Conservation (phyloP, 352 stramenopile species). For the Sclerospora graminicola region DNA sequence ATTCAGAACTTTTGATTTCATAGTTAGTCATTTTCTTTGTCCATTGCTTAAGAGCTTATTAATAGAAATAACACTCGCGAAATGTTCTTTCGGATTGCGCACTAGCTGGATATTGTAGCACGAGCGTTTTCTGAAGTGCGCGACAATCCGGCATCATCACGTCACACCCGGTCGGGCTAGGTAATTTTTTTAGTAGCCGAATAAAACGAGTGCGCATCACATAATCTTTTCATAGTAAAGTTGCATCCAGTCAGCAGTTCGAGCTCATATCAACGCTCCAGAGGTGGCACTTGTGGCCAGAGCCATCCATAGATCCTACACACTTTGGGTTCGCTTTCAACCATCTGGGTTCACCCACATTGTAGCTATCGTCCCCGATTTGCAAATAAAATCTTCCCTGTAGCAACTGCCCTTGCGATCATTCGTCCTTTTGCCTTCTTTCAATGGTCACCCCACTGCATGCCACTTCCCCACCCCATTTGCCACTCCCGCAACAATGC, state of each 20-base stretch:
- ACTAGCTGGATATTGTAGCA: no score
- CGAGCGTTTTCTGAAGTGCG: no score
- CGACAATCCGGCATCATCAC: no score
- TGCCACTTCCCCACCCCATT: not conserved
- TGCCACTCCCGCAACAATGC: not conserved
- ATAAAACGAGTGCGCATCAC: no score
- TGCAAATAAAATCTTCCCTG: conserved; percentile 13
- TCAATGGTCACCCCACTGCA: conserved; percentile 9
- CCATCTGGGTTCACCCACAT: conserved; percentile 12
- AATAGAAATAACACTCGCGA: no score
- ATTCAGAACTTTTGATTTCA: not conserved
- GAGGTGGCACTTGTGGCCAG: conserved; percentile 1
- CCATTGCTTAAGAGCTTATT: not conserved
- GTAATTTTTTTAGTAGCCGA: no score
- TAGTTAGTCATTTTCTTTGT: conserved; percentile 8
- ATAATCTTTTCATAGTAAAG: no score
- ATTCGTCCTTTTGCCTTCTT: conserved; percentile 17
- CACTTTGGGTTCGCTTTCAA: not conserved
- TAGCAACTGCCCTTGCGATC: not conserved
- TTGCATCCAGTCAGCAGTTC: no score
- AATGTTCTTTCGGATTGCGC: no score
- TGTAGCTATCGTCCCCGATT: conserved; percentile 18
- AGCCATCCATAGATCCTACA: not conserved
- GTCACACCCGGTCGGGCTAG: no score
- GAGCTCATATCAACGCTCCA: not conserved